These are phyloP conservation scores for Musa troglodytarum DNA, from an alignment of 176 grass and related monocot genomes.

Conservation along the genomic window DNA sequence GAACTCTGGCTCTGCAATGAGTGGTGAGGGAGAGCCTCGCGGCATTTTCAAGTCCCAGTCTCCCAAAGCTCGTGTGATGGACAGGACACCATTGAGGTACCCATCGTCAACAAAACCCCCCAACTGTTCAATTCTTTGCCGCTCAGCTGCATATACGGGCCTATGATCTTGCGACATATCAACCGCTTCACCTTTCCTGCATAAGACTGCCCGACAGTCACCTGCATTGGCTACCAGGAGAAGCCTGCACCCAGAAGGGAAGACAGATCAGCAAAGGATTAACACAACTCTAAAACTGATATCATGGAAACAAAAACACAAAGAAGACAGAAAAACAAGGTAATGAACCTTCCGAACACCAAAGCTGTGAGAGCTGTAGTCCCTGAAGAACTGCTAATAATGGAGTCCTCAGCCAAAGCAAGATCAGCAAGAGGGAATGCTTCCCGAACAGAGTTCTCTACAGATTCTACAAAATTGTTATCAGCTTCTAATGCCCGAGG, in stretches of 20 bases:
- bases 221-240: constrained; percentile 78
- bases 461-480: constrained; percentile 35
- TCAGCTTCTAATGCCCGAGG: constrained; percentile 41
- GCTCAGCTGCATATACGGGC: constrained; percentile 47
- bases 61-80: constrained; percentile 66
- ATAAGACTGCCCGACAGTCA: constrained; percentile 79
- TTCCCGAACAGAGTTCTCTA: constrained; percentile 38
- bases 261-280: background rate
- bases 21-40: constrained; percentile 33
- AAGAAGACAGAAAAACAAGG: background rate
- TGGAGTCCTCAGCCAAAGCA: constrained; percentile 46
- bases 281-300: too few species aligned
- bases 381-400: constrained; percentile 62
- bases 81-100: constrained; percentile 77
- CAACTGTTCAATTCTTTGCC: constrained; percentile 32
- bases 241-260: constrained; percentile 30
- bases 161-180: constrained; percentile 83
- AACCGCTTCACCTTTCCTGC: constrained; percentile 53
- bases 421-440: constrained; percentile 60
- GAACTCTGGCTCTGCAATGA: constrained; percentile 81
- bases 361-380: constrained; percentile 75
- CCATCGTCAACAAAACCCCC: constrained; percentile 81
- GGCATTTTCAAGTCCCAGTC: constrained; percentile 90
- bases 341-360: constrained; percentile 55
- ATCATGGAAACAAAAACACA: background rate